phyloP scores from a whole-genome alignment of 208 protist species.

The Naegleria gruberi region DNA sequence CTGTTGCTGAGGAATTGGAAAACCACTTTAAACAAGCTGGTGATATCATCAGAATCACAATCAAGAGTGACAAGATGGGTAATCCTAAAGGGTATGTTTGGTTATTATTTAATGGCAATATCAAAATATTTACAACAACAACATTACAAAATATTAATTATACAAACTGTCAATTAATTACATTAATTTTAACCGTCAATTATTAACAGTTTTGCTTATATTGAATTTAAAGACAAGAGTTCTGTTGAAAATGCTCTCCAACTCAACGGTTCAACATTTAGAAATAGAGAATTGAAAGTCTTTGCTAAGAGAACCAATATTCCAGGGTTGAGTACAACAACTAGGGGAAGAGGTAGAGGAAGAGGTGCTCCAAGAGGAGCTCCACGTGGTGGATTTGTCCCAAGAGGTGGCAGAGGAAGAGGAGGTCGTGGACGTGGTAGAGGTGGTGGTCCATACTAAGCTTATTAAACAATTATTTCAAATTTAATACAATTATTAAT shows the following conservation, averaged over 20 bases:
- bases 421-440: not conserved
- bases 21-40: slow-evolving; percentile 76
- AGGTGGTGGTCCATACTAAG: not conserved
- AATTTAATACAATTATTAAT: too few relatives aligned
- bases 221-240: slow-evolving; percentile 74
- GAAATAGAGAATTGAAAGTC: slow-evolving; percentile 34
- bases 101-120: not conserved
- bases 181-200: not conserved
- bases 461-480: not conserved
- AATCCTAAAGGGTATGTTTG: slow-evolving; percentile 64
- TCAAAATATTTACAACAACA: too few relatives aligned
- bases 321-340: not conserved
- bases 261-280: slow-evolving; percentile 28
- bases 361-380: not conserved
- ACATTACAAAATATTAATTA: too few relatives aligned
- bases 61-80: slow-evolving; percentile 71
- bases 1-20: slow-evolving; percentile 75
- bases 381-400: not conserved
- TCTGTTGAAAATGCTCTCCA: slow-evolving; percentile 61
- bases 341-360: not conserved
- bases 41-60: slow-evolving; percentile 71
- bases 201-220: slow-evolving; percentile 55
- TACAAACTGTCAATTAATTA: too few relatives aligned
- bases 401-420: not conserved
- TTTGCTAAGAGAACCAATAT: slow-evolving; percentile 24